Percentiles rank a stretch among this genome's conserved stretches.
Evolutionary conservation across 495 filamentous ascomycete genomes (phyloP).

Genomic region (Acidiella bohemica): DNA sequence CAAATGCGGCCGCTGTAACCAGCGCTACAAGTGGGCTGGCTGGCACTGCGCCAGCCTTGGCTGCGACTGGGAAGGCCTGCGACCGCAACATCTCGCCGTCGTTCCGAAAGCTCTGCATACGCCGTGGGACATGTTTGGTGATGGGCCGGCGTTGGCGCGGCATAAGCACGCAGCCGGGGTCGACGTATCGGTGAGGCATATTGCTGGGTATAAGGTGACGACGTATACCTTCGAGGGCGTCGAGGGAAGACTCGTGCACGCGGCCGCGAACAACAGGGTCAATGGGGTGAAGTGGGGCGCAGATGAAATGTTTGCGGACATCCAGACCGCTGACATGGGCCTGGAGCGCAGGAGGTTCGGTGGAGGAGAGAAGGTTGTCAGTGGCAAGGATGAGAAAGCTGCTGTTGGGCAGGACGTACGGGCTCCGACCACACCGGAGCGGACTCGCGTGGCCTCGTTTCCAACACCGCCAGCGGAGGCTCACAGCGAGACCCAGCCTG

Average conservation of each 20-base stretch:
- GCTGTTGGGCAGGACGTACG: not conserved
- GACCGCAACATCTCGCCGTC: constrained; percentile 18
- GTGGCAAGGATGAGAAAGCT: constrained; percentile 22
- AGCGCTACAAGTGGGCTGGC: constrained; percentile 45
- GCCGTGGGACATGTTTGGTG: constrained; percentile 10
- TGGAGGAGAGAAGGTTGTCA: constrained; percentile 12
- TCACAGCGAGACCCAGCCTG: not conserved
- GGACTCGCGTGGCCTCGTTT: not conserved
- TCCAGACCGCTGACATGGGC: constrained; percentile 47
- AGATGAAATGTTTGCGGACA: constrained; percentile 45
- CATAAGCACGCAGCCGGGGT: constrained; percentile 21
- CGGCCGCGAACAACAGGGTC: constrained; percentile 40
- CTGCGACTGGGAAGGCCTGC: constrained; percentile 34
- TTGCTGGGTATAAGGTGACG: constrained; percentile 27
- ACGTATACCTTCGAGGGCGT: constrained; percentile 25
- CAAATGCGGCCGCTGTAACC: constrained; percentile 49
- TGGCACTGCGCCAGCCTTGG: constrained; percentile 46
- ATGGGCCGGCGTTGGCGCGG: constrained; percentile 11
- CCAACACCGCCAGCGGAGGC: not conserved
- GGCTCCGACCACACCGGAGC: not conserved
- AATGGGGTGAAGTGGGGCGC: constrained; percentile 42
- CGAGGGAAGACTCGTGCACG: constrained; percentile 49
- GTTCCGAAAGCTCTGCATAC: constrained; percentile 9
- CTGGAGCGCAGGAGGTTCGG: constrained; percentile 41
- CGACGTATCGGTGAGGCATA: constrained; percentile 24